phyloP scores from a whole-genome alignment of 1,284 basidiomycete genomes.

The Austropuccinia psidii region DNA sequence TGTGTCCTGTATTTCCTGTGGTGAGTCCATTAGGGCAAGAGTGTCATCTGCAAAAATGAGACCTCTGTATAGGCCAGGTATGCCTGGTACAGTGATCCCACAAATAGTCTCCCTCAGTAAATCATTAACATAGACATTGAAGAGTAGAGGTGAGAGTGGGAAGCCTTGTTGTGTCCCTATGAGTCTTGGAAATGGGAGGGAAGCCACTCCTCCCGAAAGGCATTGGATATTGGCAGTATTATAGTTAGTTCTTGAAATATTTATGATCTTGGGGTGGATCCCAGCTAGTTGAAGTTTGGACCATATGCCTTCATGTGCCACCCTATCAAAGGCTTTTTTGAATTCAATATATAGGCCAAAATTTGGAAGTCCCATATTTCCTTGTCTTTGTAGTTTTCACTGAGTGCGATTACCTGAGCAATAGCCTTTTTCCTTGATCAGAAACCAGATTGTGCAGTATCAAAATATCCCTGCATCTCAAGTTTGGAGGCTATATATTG shows the following conservation, averaged over 20 bases:
- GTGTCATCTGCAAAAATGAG: background rate
- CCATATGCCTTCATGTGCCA: slow-evolving; percentile 1
- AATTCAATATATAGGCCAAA: background rate
- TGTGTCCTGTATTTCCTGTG: too few relatives aligned
- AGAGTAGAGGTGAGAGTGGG: background rate
- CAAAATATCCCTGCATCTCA: background rate
- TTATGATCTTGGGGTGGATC: background rate
- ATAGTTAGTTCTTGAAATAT: background rate
- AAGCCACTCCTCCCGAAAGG: background rate
- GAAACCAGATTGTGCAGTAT: background rate
- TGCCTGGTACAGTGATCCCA: background rate
- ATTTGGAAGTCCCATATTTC: background rate
- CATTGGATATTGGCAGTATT: background rate
- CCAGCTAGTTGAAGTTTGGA: background rate
- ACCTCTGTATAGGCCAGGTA: too few relatives aligned
- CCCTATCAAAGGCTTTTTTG: slow-evolving; percentile 4
- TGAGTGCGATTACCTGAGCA: background rate
- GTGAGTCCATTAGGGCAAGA: too few relatives aligned
- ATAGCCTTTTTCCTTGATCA: background rate
- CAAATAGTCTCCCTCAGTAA: background rate
- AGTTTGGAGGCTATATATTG: background rate
- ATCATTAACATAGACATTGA: background rate
- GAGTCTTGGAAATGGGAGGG: too few relatives aligned
- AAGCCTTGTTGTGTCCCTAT: background rate
- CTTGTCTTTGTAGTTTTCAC: background rate